Base-by-base conservation (phyloP, 352 stramenopile genomes). In the Phytophthora pistaciae region DNA sequence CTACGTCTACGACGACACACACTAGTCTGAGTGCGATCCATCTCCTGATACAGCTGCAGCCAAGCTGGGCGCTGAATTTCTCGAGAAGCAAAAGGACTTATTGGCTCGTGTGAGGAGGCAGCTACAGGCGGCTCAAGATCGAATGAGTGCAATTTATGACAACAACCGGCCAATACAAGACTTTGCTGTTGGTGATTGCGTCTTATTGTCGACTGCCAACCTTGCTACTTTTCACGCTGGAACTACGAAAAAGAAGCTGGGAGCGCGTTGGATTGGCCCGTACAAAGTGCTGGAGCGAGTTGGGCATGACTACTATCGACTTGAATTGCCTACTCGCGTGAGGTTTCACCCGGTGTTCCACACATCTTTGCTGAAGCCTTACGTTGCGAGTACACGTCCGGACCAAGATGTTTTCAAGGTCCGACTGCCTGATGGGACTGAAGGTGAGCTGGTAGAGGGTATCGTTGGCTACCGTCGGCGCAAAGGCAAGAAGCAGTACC, bases 301-400 rank as follows among this genome's bases (percentile, higher is more conserved):
- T 40, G 40, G 48, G 9, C 56, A 66, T 56, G 46, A 64, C n/a
- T 62, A 70, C 40, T 67, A 75, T 20, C 16, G 44, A 29, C 56
- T 75, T n/a, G 20, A 63, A 14, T 18, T 70, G 9, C 48, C 60
- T 3, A 59, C 33, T 2, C 29, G 59, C 8, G 18, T 64, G 1
- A 70, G 56, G 46, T 59, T 74, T 53, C 50, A 75, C 50, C 55
- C 48, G 6, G 56, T 70, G 14, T 75, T 75, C 38, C 61, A 70
- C 62, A 60, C 36, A 2, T 58, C 20, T 29, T 68, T 3, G 18
- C 1, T n/a, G n/a, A n/a, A n/a, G n/a, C n/a, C n/a, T n/a, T n/a
- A n/a, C n/a, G n/a, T n/a, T n/a, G n/a, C n/a, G 9, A 58, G 31
- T 14, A 33, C 2, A 2, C 14, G 9, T 3, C 11, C 18, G 5